These are phyloP conservation scores for Irpex sp. DNA, from an alignment of 1,284 basidiomycete species.

Conservation along the genomic window DNA sequence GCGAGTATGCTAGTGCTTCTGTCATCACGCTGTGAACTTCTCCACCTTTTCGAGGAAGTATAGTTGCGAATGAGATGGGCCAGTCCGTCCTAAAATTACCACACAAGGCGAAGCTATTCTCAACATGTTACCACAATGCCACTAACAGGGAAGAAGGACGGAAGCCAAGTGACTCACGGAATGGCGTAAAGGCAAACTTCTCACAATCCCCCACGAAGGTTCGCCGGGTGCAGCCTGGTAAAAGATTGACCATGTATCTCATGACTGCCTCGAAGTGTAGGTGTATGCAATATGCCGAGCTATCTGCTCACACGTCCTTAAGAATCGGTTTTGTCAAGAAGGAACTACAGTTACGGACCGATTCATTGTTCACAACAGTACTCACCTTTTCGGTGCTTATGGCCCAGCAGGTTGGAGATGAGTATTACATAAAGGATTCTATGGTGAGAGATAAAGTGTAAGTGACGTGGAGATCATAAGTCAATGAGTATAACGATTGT, in stretches of 20 bases:
- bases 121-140: background rate
- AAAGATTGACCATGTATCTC: background rate
- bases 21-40: background rate
- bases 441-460: background rate
- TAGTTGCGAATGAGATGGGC: background rate
- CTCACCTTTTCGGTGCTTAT: background rate
- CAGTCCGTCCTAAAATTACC: background rate
- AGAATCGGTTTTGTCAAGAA: background rate
- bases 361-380: background rate
- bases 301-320: background rate
- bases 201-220: background rate
- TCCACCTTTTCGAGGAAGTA: background rate
- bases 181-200: background rate
- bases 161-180: background rate
- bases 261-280: background rate
- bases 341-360: background rate
- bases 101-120: background rate
- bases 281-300: background rate
- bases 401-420: background rate
- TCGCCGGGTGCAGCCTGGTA: background rate
- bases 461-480: background rate
- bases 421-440: background rate
- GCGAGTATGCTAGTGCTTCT: background rate
- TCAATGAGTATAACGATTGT: background rate
- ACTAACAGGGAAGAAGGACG: background rate